These are phyloP conservation scores for Gossypium davidsonii DNA, from an alignment of 441 rosid genomes.

Conservation along the genomic window DNA sequence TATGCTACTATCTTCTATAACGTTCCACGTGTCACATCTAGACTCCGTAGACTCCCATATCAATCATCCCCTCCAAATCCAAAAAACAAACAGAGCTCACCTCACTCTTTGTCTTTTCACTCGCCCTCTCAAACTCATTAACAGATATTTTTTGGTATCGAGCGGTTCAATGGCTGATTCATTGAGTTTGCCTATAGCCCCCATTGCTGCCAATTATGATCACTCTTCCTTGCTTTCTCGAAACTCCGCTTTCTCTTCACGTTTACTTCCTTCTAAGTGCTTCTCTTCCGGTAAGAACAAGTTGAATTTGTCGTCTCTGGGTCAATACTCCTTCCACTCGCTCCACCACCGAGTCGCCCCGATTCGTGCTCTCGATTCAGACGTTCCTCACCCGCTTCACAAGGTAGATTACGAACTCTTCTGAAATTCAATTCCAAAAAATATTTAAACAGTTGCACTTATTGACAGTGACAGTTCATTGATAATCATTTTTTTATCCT, in stretches of 20 bases:
- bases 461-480: not conserved
- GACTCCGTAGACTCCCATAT: not conserved
- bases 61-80: not conserved
- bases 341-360: conserved; percentile 36
- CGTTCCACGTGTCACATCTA: not conserved
- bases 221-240: not conserved
- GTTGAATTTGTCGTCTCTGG: not conserved
- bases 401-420: conserved; percentile 32
- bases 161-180: conserved; percentile 9
- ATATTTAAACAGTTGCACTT: not conserved
- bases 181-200: not conserved
- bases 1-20: not conserved
- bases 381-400: conserved; percentile 42
- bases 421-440: not conserved
- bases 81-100: not conserved
- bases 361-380: conserved; percentile 46
- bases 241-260: not conserved
- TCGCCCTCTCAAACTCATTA: not conserved
- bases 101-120: not conserved
- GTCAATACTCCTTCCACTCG: conserved; percentile 10
- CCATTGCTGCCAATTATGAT: not conserved
- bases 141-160: not conserved
- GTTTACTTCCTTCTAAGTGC: not conserved
- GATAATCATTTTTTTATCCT: not conserved
- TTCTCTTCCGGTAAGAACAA: not conserved